A percentile compares a stretch with the other conserved stretches of the same genome.
Evolutionary conservation across 1,284 basidiomycete genomes (phyloP).

Genomic region (Golubevia pallescens): DNA sequence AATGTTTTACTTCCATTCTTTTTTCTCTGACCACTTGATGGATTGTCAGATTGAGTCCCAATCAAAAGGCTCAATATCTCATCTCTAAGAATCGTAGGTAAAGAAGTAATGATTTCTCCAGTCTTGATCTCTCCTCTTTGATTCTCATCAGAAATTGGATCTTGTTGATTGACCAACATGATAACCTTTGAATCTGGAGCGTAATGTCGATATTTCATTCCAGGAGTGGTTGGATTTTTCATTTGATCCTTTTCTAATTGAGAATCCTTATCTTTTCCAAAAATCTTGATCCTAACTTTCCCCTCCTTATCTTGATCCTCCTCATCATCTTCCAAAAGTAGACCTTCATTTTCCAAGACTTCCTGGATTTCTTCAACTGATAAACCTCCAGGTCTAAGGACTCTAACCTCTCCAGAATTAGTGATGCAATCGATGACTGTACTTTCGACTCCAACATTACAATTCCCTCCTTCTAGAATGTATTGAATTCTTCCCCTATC

Average conservation of each 20-base stretch:
- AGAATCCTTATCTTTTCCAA: constrained; percentile 46
- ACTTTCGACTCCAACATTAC: constrained; percentile 89
- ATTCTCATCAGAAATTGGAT: constrained; percentile 69
- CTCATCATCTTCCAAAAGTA: constrained; percentile 22
- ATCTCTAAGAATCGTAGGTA: no score
- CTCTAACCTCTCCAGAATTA: constrained; percentile 72
- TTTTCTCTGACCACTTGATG: no score
- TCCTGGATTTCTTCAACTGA: constrained; percentile 84
- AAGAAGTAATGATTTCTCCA: constrained; percentile 16
- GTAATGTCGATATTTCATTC: constrained; percentile 99
- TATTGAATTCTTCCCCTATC: constrained; percentile 69
- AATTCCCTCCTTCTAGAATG: constrained; percentile 91
- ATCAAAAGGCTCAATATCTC: no score
- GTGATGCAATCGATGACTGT: constrained; percentile 84
- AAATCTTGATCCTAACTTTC: constrained; percentile 65
- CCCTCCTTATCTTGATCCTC: constrained; percentile 25
- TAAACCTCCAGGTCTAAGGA: constrained; percentile 89
- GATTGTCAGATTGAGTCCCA: no score
- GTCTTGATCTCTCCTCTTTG: constrained; percentile 51
- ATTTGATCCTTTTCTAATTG: constrained; percentile 30
- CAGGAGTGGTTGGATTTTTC: constrained; percentile 82
- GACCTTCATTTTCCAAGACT: no score
- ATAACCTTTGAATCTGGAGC: constrained; percentile 71
- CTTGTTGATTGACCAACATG: constrained; percentile 67
- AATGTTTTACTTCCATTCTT: no score